Evolutionary conservation across 805 yeast genomes (phyloP).

Genomic region (Candida insectalens): DNA sequence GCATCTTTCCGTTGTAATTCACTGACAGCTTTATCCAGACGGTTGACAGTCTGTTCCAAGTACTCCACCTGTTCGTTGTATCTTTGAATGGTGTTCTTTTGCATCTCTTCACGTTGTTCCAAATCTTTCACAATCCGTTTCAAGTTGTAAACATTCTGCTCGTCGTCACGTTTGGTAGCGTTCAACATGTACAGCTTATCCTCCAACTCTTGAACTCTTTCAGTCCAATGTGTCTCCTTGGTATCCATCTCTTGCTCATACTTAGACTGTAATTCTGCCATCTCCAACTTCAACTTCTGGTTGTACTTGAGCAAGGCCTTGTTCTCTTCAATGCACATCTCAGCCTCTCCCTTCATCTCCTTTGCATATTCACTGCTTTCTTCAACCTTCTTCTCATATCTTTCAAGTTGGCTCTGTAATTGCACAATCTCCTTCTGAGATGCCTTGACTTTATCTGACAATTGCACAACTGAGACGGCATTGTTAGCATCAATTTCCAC

Average conservation of each 20-base stretch:
- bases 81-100: conserved; percentile 36
- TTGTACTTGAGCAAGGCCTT: conserved; percentile 50
- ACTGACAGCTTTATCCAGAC: conserved; percentile 33
- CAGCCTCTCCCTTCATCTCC: conserved; percentile 39
- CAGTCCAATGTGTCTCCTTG: conserved; percentile 47
- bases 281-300: conserved; percentile 36
- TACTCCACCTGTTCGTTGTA: conserved; percentile 52
- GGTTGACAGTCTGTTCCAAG: conserved; percentile 40
- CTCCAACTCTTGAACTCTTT: conserved; percentile 44
- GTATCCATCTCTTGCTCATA: conserved; percentile 41
- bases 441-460: conserved; percentile 26
- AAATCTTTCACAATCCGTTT: conserved; percentile 48
- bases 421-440: conserved; percentile 21
- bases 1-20: conserved; percentile 35
- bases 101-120: conserved; percentile 40
- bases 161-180: conserved; percentile 39
- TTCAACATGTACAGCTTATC: conserved; percentile 37
- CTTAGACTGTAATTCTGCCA: conserved; percentile 37
- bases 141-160: conserved; percentile 37
- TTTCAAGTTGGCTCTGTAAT: conserved; percentile 22
- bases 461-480: conserved; percentile 20
- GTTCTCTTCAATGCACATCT: conserved; percentile 57
- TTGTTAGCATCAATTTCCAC: conserved; percentile 23
- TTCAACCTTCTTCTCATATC: conserved; percentile 13
- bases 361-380: conserved; percentile 17